Base-by-base conservation (phyloP, 495 filamentous ascomycete genomes). In the Penicillium longicatenatum region DNA sequence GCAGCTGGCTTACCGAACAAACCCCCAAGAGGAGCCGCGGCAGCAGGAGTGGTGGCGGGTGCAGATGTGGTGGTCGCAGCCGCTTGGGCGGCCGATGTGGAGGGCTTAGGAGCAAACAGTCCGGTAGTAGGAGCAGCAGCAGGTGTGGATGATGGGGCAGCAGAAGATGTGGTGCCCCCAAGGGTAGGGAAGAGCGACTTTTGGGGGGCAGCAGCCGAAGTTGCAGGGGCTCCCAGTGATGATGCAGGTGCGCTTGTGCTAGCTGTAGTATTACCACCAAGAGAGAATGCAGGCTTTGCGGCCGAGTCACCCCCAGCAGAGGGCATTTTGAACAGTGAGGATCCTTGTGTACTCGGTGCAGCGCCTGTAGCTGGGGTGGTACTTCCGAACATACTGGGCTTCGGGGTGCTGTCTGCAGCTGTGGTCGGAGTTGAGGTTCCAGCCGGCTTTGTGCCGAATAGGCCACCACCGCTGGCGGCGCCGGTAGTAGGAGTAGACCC, bases 371-470 rank as follows among this genome's bases (percentile, higher is more conserved):
- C 42, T 19, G 78, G 72, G 42, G 76, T 71, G 20, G 72, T 59
- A 22, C 74, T 60, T 46, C 75, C 77, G 61, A 76, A 78, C 5
- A 74, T 46, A 17, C 45, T 48, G 29, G 62, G 58, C 33, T 62
- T 53, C 56, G 49, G 31, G 58, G 50, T 47, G 66, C 54, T 63
- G 19, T 58, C 65, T 6, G 72, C 52, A 30, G 70, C 41, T 30
- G 66, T 64, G 6, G 75, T 42, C 20, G 78, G 71, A 48, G 75
- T 72, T 19, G 73, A 60, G 21, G 76, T 63, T 43, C 74, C 77
- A 17, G 75, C 71, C 16, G 80, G 70, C 50, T 77, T 77, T 39
- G 70, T 70, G 54, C 70, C 73, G 62, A 83, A 82, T 4, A 82
- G 59, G 41, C 65, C 55, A 7, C 70, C 66, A 22, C 69, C 63